Conservation (phyloP, 2,329 filamentous ascomycete genomes). For the Cytospora paraplurivora region DNA sequence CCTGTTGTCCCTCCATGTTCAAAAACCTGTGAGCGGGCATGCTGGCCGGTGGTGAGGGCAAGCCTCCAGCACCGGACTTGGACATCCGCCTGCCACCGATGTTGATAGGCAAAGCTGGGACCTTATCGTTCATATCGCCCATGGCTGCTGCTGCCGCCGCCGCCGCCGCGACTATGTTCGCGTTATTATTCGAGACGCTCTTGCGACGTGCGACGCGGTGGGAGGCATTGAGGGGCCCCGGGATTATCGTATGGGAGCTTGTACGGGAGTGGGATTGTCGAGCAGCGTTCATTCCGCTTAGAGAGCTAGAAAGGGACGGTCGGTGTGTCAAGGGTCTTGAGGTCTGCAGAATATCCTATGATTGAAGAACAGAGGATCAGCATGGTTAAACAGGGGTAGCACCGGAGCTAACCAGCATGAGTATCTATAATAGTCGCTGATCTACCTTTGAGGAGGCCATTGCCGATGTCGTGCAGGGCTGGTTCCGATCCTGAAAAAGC, state of each 20-base stretch:
- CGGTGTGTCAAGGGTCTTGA: constrained; percentile 69
- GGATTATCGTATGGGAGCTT: constrained; percentile 80
- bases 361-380: constrained; percentile 41
- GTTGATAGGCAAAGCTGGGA: constrained; percentile 58
- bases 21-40: constrained; percentile 61
- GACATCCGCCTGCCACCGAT: constrained; percentile 66
- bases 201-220: constrained; percentile 91
- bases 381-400: constrained; percentile 36
- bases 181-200: constrained; percentile 78
- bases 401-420: constrained; percentile 34
- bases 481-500: constrained; percentile 32
- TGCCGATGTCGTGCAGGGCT: constrained; percentile 42
- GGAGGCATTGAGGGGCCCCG: constrained; percentile 74
- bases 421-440: constrained; percentile 30
- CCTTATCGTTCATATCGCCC: constrained; percentile 43
- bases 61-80: constrained; percentile 60
- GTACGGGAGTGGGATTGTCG: constrained; percentile 71
- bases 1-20: constrained; percentile 49
- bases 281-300: constrained; percentile 58
- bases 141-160: constrained; percentile 64
- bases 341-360: constrained; percentile 64
- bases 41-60: constrained; percentile 68
- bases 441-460: constrained; percentile 67
- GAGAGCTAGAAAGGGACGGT: constrained; percentile 57
- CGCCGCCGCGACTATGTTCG: constrained; percentile 75